Base-by-base conservation (phyloP, 805 yeast species). In the Candida golubevii region DNA sequence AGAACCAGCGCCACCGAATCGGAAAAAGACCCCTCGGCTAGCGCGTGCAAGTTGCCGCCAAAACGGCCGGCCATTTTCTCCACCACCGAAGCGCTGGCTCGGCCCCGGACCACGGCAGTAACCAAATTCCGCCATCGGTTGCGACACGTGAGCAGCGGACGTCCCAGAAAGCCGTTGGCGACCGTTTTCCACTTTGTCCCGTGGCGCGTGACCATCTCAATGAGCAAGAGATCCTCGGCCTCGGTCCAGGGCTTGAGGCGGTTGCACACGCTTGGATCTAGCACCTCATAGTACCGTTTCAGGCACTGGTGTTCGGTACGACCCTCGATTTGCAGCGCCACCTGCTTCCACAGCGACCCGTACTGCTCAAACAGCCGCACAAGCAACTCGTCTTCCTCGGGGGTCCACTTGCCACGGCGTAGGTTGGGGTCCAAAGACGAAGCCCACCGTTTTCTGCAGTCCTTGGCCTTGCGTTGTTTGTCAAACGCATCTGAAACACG, bases 291-390 rank as follows among this genome's bases (percentile, higher is more conserved):
- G 60, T 87, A 90, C 55, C 97, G 69, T 58, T 90, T 90, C 1
- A 96, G 87, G 69, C 98, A 90, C 67, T 90, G 97, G 62, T 89
- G 97, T 57, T 89, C 96, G 0, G 95, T 90, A 59, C 97, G 73
- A 6, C 96, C 95, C 3, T 79, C 78, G 10, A 90, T 85, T 42
- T 78, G 82, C 40, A 73, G 65, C 0, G 96, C 81, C 9, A 90
- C 89, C 55, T 83, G 83, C 50, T 85, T 86, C 97, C 97, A 90
- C 28, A 82, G 77, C 0, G 95, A 75, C 0, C 97, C 97, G 59
- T 78, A 75, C 51, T 72, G 75, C 39, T 76, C 68, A 60, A 77
- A 85, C 1, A 93, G 88, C 41, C 73, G 70, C 18, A 83, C 58
- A 32, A 90, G 69, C 33, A 70, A 67, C 31, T 74, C 74, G 65